These are phyloP conservation scores for Argentina anserina DNA, from an alignment of 306 rosid species.

Conservation along the genomic window DNA sequence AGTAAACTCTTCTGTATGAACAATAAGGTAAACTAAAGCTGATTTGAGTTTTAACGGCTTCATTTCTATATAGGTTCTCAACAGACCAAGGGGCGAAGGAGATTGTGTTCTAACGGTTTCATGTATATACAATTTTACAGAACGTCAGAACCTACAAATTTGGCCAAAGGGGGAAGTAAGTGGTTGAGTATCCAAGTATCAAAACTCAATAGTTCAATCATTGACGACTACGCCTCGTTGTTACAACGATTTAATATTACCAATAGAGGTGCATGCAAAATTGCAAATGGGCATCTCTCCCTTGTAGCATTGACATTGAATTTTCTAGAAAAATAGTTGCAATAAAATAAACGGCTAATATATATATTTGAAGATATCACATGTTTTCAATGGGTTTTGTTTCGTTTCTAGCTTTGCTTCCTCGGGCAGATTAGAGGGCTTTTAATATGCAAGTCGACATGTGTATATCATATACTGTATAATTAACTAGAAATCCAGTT, in stretches of 20 bases:
- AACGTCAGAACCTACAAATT: neutral
- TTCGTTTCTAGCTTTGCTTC: neutral
- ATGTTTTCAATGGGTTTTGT: neutral
- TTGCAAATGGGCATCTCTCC: neutral
- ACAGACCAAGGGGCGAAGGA: neutral
- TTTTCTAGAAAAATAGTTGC: neutral
- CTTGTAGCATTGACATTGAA: neutral
- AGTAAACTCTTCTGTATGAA: neutral
- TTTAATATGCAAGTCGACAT: neutral
- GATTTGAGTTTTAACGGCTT: neutral
- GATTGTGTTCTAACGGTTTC: neutral
- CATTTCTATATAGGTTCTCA: neutral
- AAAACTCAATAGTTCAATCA: neutral
- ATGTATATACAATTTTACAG: no score
- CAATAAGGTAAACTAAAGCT: neutral
- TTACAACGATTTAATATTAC: neutral
- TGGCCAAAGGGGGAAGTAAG: neutral
- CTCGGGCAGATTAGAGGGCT: neutral
- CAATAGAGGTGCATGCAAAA: slow-evolving; percentile 11
- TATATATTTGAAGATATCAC: neutral
- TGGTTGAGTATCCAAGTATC: neutral
- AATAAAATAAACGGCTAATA: neutral
- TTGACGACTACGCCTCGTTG: neutral
- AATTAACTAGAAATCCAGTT: neutral
- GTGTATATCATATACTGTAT: neutral